Conservation (phyloP, 805 yeast species). For the Metschnikowia bowlesiae region DNA sequence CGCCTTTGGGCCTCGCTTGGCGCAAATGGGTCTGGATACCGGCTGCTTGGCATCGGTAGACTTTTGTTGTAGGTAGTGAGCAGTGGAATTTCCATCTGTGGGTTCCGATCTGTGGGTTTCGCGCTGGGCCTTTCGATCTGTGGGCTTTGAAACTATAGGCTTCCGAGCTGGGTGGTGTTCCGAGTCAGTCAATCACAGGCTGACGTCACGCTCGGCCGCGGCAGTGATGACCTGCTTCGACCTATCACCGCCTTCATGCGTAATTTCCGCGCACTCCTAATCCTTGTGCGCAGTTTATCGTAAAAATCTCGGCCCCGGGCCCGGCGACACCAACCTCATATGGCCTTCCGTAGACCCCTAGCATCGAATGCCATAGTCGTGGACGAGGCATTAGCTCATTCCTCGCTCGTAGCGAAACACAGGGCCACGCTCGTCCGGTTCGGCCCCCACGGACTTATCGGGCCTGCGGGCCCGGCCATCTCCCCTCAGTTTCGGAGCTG, state of each 20-base stretch:
- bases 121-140: no score
- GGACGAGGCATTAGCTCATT: neutral
- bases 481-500: neutral
- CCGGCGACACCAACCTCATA: neutral
- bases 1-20: no score
- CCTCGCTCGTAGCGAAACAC: no score
- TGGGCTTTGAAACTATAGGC: no score
- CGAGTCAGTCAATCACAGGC: neutral
- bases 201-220: neutral
- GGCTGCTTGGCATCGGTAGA: no score
- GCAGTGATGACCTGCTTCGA: conserved; percentile 1
- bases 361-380: neutral
- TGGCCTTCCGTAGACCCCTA: neutral
- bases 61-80: no score
- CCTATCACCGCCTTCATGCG: conserved; percentile 1
- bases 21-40: neutral
- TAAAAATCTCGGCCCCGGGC: conserved; percentile 4
- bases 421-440: no score
- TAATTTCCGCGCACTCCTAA: neutral
- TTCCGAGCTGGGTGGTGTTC: neutral
- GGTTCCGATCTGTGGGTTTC: no score
- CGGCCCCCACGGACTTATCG: neutral
- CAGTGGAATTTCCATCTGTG: no score
- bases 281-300: neutral
- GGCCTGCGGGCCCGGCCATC: neutral